Evolutionary conservation across 192 early-diverging fungal species (phyloP), one percentile per base, ranked within the genome.

Genomic region (Ambispora gerdemannii): DNA sequence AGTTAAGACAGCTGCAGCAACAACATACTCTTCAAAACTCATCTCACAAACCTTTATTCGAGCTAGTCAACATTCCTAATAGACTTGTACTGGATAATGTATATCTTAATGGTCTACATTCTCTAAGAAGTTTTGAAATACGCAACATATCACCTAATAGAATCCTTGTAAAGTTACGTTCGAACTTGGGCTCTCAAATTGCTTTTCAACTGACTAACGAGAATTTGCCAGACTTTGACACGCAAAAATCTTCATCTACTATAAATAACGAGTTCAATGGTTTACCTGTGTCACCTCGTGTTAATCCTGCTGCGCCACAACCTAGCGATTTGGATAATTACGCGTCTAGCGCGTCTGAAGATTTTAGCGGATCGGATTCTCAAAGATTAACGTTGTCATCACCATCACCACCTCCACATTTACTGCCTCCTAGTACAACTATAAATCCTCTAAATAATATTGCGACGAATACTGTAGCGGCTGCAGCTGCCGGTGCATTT

Each of bases 121-220:
- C 89, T 0, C 81, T 95, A 13, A 79, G 84, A 6, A 84, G 86
- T 25, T 79, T 95, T 61, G 79, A 86, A 72, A 79, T 95, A 59
- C 81, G 86, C 32, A 94, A 94, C 77, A 73, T 84, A 17, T 87
- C 86, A 24, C 71, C 75, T 27, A 71, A 76, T 22, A 75, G 72
- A 50, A 77, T 94, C 25, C 66, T 84, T 13, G 86, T 94, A 34
- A 90, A 92, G 72, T 79, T 94, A 77, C 81, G 91, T 53, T 91
- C 90, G 8, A 94, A 91, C 75, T 80, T 93, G 22, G 84, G 90
- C 3, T 69, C 73, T 19, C 92, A 95, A 68, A 87, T 95, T 31
- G 86, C 89, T 11, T 95, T 94, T 78, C 93, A 95, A 72, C 83
- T 91, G 8, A 78, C 83, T 24, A 95, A 95, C 79, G 93, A 94